phyloP scores from a whole-genome alignment of 345 rosid genomes.

The Euclidium syriacum region DNA sequence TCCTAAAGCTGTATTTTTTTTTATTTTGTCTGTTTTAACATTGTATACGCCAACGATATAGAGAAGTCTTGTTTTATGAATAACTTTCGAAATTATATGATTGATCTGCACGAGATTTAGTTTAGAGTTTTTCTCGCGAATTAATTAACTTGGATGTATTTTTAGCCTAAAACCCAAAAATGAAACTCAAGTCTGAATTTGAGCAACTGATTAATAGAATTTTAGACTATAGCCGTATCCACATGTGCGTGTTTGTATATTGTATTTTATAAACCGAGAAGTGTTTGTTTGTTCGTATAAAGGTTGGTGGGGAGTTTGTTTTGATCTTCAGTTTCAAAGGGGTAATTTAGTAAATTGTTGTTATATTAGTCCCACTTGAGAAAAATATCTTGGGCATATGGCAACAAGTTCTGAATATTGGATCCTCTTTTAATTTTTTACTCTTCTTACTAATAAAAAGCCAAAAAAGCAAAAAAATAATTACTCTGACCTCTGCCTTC shows the following conservation, averaged over 20 bases:
- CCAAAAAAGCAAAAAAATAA: background rate
- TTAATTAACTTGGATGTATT: too few relatives aligned
- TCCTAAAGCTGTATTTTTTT: too few relatives aligned
- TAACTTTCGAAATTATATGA: too few relatives aligned
- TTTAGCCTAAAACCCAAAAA: too few relatives aligned
- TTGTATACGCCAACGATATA: too few relatives aligned
- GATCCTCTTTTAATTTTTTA: background rate
- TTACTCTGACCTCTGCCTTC: constrained; percentile 1
- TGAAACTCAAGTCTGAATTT: too few relatives aligned
- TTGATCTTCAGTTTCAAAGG: background rate
- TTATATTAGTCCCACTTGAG: background rate
- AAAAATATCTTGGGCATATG: constrained; percentile 16
- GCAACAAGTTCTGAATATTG: background rate
- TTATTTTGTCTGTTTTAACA: too few relatives aligned
- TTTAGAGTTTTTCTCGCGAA: too few relatives aligned
- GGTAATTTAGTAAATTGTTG: background rate
- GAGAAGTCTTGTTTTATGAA: too few relatives aligned
- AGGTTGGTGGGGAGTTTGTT: background rate
- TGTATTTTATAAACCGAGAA: background rate
- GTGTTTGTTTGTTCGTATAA: background rate
- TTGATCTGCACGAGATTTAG: too few relatives aligned
- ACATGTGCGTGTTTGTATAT: background rate
- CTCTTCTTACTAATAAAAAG: background rate
- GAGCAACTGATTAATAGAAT: too few relatives aligned
- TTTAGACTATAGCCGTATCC: too few relatives aligned